Conservation (phyloP, 257 asterid species). For the Solanum stenotomum region DNA sequence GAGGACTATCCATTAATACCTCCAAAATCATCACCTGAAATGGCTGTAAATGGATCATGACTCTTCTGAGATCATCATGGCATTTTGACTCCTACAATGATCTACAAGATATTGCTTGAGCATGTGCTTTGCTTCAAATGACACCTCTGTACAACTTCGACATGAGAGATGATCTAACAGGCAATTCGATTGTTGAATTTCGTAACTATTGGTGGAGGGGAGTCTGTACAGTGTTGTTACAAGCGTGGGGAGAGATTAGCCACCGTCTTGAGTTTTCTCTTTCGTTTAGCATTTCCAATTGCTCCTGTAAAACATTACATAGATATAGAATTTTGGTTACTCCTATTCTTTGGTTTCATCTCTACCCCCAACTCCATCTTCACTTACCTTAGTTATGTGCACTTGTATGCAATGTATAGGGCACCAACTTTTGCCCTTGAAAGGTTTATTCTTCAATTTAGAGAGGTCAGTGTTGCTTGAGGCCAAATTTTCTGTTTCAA, state of each 20-base stretch:
- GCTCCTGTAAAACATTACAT: conserved; percentile 9
- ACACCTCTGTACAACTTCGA: not conserved
- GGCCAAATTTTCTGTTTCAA: not conserved
- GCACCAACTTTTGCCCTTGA: not conserved
- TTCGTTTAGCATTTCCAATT: conserved; percentile 17
- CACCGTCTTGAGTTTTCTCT: conserved; percentile 12
- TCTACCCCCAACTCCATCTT: not conserved
- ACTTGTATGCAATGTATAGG: not conserved
- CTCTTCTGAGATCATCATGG: not conserved
- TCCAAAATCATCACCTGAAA: conserved; percentile 66
- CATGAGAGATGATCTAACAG: not conserved
- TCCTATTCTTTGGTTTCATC: not conserved
- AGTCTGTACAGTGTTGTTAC: conserved; percentile 73
- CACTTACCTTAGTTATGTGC: not conserved
- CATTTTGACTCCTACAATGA: not conserved
- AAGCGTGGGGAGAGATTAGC: conserved; percentile 24
- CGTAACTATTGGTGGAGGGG: conserved; percentile 35
- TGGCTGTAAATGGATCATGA: conserved; percentile 86
- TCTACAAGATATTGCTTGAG: not conserved
- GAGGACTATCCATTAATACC: conserved; percentile 46
- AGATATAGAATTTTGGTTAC: conserved; percentile 10
- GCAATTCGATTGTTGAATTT: conserved; percentile 8
- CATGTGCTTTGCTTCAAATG: not conserved
- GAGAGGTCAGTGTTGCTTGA: not conserved
- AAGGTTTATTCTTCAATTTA: not conserved